Evolutionary conservation across 495 filamentous ascomycete genomes (phyloP), one percentile per base, ranked within the genome.

Genomic region (Trichoderma erinaceum): DNA sequence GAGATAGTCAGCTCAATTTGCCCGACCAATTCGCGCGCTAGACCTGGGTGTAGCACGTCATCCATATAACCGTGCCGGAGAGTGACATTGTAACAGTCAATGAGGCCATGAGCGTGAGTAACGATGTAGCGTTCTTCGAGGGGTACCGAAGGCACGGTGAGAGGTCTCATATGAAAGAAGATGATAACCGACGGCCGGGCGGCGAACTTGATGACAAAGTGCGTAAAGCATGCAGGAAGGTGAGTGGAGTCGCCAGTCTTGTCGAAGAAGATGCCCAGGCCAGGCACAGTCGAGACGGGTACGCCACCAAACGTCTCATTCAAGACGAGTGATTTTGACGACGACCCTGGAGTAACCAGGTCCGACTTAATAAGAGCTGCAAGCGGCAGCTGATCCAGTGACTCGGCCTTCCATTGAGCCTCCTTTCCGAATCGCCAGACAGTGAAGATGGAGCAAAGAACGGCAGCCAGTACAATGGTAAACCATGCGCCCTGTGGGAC

Each of bases 341-440:
- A 44, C 13, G 43, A 44, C 11, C 16, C 16, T 44, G 43, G 71
- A 25, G 69, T 67, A 3, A 71, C 72, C 10, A 50, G 68, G 52
- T 72, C 73, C 8, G 69, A 74, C 1, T 74, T 77, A 2, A 86
- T 68, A 15, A 86, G 76, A 5, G 82, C 75, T 0, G 75, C 77
- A 2, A 80, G 79, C 25, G 80, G 78, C 68, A 90, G 81, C 0
- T 83, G 81, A 68, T 90, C 88, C 58, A 81, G 78, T 0, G 79
- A 81, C 75, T 92, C 89, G 12, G 89, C 84, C 16, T 72, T 77
- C 89, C 89, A 92, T 73, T 92, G 89, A 65, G 83, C 82, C 68
- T 90, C 87, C 74, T 92, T 92, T 18, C 89, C 89, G 67, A 84
- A 91, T 23, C 89, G 85, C 89, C 89, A 92, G 15, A 91, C 78